Evolutionary conservation across 257 asterid species (phyloP).

Genomic region (Gardenia jasminoides): DNA sequence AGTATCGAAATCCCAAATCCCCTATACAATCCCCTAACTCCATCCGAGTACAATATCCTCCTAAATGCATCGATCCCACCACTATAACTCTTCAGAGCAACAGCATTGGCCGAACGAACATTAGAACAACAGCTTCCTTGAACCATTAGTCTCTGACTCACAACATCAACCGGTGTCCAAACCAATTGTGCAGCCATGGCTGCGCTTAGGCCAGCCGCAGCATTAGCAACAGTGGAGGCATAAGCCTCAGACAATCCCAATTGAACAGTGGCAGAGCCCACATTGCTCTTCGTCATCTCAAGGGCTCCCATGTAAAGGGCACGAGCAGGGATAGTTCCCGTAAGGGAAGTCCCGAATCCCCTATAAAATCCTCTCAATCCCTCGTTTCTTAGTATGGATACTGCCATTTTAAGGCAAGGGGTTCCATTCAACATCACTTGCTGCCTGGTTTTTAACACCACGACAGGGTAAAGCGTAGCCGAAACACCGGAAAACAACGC

Average conservation of each 20-base stretch:
- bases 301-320: constrained; percentile 98
- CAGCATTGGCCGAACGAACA: constrained; percentile 24
- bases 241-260: constrained; percentile 76
- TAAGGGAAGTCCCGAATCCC: constrained; percentile 86
- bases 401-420: constrained; percentile 69
- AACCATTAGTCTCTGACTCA: constrained; percentile 96
- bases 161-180: constrained; percentile 96
- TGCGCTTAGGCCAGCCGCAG: constrained; percentile 88
- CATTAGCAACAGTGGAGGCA: constrained; percentile 78
- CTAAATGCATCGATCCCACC: constrained; percentile 91
- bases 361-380: constrained; percentile 83
- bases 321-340: constrained; percentile 93
- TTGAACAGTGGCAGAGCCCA: constrained; percentile 57
- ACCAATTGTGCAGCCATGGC: constrained; percentile 98
- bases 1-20: constrained; percentile 93
- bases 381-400: constrained; percentile 56
- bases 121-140: constrained; percentile 52
- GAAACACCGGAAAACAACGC: constrained; percentile 92
- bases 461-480: constrained; percentile 68
- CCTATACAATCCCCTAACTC: constrained; percentile 77
- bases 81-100: constrained; percentile 57
- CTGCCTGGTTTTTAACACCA: constrained; percentile 81
- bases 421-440: constrained; percentile 59
- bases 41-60: constrained; percentile 64
- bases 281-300: constrained; percentile 84